Base-by-base conservation (phyloP, 345 rosid genomes). In the Melaleuca quinquenervia region DNA sequence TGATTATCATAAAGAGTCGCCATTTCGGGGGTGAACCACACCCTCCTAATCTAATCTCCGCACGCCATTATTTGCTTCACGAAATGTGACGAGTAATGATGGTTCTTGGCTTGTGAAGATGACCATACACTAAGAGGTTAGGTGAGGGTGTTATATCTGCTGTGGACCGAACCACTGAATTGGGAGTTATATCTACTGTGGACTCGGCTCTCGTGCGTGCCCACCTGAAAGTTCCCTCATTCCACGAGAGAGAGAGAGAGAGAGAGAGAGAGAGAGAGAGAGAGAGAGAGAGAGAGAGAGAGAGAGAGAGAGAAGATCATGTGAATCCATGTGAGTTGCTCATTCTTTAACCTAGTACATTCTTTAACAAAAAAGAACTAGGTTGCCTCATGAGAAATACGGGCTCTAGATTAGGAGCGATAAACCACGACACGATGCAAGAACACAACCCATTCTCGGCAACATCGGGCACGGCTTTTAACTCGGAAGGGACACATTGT, bases 141-240 rank as follows among this genome's bases (percentile, higher is more conserved):
- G 92, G 90, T 92, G 26, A 21, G 93, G 89, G 36, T 78, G 92
- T 87, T 91, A 44, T 56, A 89, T 87, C 93, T 64, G 84, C 90
- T 85, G 56, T 74, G 86, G 85, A 85, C 87, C 27, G 75, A 50
- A 18, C 6, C 27, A 15, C 14, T 18, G 48, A 18, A 18, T 29
- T 49, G 89, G 85, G 56, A 84, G 85, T 90, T 50, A 41, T 15
- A 82, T 52, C 84, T 45, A 27, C 84, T 15, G 48, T 83, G 62
- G 60, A 83, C 84, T 83, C 62, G 78, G 24, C 78, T 32, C 48
- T 70, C 78, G 78, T 36, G 18, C 18, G 78, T 18, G 78, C 78
- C 78, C 18, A 36, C 78, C 78, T 70, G 48, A 70, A 82, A 82
- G 83, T 82, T 82, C 51, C 36, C 53, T 41, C 1, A 1, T 32